Evolutionary conservation across 140 eudicot species (phyloP), one percentile per base, ranked within the genome.

Genomic region (Cichorium intybus): DNA sequence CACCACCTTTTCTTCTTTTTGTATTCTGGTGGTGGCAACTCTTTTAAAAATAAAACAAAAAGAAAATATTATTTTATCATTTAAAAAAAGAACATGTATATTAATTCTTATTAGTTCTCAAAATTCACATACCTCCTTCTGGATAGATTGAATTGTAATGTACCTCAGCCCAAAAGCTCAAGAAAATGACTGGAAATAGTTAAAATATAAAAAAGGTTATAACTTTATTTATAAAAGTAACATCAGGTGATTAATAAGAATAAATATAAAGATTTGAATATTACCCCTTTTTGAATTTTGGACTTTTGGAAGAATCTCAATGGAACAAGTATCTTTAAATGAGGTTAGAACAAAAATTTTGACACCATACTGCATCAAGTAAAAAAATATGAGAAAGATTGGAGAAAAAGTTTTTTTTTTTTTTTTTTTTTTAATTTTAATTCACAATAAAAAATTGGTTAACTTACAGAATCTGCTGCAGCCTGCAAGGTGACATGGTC

Each of bases 141-240:
- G 96, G 94, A 71, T 85, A 88, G 70, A 88, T 88, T 10, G 96
- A 88, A 82, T 88, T 88, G 80, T 85, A 88, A 66, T 88, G 94
- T 60, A 88, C 96, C 74, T 88, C 96, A 8, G 95, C 90, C 96
- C 95, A 88, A 75, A 88, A 88, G 75, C 96, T 88, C 79, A 88
- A 80, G 66, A 76, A 83, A 26, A 88, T 80, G 29, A 85, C 96
- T 88, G 80, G 75, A 73, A 37, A 24, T 21, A 59, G 43, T 10
- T 18, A 60, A 55, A 67, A 64, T 34, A n/a, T 14, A 20, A 26
- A 18, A 7, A 56, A 26, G 46, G 16, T 29, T 46, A 37, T 56
- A 18, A 33, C 21, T 69, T 37, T 60, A 43, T 1, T 43, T 43
- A 51, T 2, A 66, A 20, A 33, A n/a, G 17, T 23, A 23, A 46